Conservation (phyloP, 2,329 filamentous ascomycete species). For the Aspergillus ustus region DNA sequence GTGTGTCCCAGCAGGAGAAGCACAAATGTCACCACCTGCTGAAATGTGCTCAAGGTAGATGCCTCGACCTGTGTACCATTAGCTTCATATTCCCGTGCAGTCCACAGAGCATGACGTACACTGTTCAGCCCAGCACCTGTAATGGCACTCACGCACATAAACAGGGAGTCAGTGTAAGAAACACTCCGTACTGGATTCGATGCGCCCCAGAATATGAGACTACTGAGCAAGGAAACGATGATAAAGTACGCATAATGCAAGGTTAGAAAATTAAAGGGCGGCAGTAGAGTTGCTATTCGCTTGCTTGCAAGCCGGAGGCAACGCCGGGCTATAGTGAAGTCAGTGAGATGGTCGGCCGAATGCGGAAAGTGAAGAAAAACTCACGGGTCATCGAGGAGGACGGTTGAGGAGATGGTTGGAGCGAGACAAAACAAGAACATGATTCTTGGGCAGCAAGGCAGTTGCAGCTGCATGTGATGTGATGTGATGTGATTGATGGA, state of each 20-base stretch:
- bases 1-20: conserved; percentile 69
- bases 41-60: conserved; percentile 67
- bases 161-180: conserved; percentile 67
- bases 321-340: conserved; percentile 25
- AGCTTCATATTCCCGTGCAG: background rate
- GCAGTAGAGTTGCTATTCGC: conserved; percentile 33
- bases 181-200: conserved; percentile 59
- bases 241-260: conserved; percentile 72
- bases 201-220: conserved; percentile 63
- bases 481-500: background rate
- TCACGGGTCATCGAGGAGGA: conserved; percentile 13
- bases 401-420: background rate
- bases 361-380: background rate
- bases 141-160: conserved; percentile 69
- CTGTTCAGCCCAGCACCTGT: conserved; percentile 72
- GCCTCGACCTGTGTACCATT: conserved; percentile 47
- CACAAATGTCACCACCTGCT: conserved; percentile 68
- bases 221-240: conserved; percentile 57
- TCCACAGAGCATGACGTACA: conserved; percentile 31
- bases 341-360: background rate
- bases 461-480: background rate
- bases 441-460: background rate
- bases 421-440: conserved; percentile 5
- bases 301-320: conserved; percentile 28
- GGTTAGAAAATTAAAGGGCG: conserved; percentile 63